Conservation (phyloP, 225 moss, liverwort and hornwort species). For the Anthoceros angustus region DNA sequence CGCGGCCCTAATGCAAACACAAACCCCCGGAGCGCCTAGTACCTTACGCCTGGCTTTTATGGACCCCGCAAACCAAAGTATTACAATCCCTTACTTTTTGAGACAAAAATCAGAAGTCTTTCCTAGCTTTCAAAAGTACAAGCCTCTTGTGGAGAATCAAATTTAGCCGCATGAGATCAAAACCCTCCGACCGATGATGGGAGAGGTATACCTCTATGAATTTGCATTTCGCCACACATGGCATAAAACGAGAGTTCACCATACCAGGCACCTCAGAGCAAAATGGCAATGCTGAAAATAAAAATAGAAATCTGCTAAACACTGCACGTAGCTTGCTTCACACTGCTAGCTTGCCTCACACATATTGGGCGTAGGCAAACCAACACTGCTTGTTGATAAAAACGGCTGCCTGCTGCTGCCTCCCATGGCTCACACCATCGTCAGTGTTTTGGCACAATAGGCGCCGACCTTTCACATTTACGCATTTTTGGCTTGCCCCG, state of each 20-base stretch:
- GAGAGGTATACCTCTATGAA: no score
- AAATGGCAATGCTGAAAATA: neutral
- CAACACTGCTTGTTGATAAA: neutral
- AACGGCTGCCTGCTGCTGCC: neutral
- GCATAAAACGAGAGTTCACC: neutral
- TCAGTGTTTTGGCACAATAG: neutral
- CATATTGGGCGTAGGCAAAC: neutral
- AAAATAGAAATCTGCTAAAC: neutral
- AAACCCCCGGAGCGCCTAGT: no score
- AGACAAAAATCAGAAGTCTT: slow-evolving; percentile 2
- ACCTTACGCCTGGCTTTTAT: neutral
- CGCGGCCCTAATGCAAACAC: neutral
- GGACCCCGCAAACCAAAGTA: no score
- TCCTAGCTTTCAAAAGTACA: neutral
- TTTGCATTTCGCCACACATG: no score
- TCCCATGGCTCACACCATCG: neutral
- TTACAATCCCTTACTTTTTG: neutral
- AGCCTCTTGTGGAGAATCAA: slow-evolving; percentile 5
- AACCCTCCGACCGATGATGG: no score
- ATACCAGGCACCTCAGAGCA: neutral
- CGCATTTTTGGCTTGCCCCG: neutral
- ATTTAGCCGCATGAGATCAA: neutral
- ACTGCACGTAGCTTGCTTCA: no score
- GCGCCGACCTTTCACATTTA: neutral
- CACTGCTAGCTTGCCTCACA: neutral